Evolutionary conservation across 306 rosid species (phyloP).

Genomic region (Rosa lucieae): DNA sequence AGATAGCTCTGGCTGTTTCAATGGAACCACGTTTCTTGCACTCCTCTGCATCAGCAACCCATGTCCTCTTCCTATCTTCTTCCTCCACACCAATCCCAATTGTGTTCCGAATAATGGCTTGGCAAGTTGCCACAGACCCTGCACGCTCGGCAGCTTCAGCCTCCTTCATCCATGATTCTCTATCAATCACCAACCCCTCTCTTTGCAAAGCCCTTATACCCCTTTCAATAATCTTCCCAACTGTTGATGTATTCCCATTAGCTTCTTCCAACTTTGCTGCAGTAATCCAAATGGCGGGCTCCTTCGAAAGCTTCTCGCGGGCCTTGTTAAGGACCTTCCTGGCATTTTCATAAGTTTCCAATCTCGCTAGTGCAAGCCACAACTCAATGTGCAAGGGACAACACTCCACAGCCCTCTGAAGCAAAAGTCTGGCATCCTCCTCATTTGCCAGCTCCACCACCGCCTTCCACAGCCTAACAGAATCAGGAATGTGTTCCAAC

Average conservation of each 20-base stretch:
- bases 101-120: constrained; percentile 66
- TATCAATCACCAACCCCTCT: constrained; percentile 65
- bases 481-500: constrained; percentile 80
- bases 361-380: constrained; percentile 89
- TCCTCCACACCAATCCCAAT: constrained; percentile 90
- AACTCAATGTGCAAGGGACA: constrained; percentile 89
- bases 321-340: constrained; percentile 82
- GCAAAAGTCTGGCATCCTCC: constrained; percentile 81
- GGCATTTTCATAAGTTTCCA: constrained; percentile 84
- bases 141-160: constrained; percentile 95
- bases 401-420: constrained; percentile 86
- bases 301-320: constrained; percentile 75
- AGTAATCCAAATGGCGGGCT: constrained; percentile 83
- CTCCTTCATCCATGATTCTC: constrained; percentile 93
- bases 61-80: constrained; percentile 92
- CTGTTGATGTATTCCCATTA: constrained; percentile 79
- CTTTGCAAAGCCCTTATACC: constrained; percentile 90
- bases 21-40: constrained; percentile 91
- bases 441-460: constrained; percentile 89
- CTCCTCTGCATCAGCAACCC: constrained; percentile 98
- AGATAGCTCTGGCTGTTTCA: constrained; percentile 88
- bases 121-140: constrained; percentile 77
- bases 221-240: constrained; percentile 80
- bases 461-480: constrained; percentile 94
- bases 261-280: constrained; percentile 97